Percentiles rank a stretch among this genome's conserved stretches.
phyloP scores from a whole-genome alignment of 805 yeast species.

The Kodamaea kaohsiungensis region DNA sequence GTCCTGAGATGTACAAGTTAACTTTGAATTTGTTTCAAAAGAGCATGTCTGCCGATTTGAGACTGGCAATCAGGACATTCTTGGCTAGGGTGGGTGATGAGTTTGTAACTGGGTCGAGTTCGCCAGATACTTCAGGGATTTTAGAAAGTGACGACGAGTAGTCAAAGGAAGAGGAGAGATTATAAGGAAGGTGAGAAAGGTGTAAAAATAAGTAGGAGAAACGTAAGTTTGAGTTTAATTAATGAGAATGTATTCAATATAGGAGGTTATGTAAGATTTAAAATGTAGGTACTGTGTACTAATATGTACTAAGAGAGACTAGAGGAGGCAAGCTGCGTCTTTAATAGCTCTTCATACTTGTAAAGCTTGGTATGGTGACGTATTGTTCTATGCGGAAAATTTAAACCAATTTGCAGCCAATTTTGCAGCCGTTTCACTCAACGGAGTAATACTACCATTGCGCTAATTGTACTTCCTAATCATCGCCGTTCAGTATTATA shows the following conservation, averaged over 20 bases:
- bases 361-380: background rate
- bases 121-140: background rate
- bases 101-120: constrained; percentile 20
- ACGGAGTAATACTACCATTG: no score
- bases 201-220: background rate
- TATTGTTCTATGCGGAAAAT: background rate
- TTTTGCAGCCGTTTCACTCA: background rate
- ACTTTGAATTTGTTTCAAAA: constrained; percentile 62
- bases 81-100: constrained; percentile 52
- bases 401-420: background rate
- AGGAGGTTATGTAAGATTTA: background rate
- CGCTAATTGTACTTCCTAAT: no score
- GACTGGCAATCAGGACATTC: constrained; percentile 61
- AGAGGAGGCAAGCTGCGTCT: no score
- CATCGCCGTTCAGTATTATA: no score
- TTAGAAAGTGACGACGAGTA: background rate
- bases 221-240: background rate
- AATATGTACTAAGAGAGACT: no score
- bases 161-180: background rate
- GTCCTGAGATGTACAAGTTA: constrained; percentile 61
- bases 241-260: background rate
- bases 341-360: no score
- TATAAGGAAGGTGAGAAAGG: background rate
- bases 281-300: no score
- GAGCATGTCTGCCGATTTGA: constrained; percentile 59